Percentiles rank a stretch among this genome's conserved stretches.
Conservation (phyloP, 345 rosid genomes). For the Pistacia atlantica region DNA sequence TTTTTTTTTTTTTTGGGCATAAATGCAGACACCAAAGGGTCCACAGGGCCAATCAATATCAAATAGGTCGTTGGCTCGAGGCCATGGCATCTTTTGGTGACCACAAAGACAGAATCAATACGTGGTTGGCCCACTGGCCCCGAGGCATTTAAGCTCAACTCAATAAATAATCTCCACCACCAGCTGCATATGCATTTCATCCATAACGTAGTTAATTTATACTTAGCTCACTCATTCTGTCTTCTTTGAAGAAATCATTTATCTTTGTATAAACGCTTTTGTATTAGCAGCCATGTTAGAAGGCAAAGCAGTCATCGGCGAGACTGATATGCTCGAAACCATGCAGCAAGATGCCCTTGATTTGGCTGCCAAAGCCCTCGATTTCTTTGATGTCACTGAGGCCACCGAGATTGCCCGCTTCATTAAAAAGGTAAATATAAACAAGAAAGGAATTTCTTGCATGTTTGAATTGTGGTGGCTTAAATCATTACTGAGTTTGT, state of each 20-base stretch:
- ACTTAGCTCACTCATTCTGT: too few species aligned
- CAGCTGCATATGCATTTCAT: too few species aligned
- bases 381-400: slow-evolving; percentile 69
- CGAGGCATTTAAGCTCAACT: background rate
- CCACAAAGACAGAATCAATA: background rate
- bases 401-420: slow-evolving; percentile 71
- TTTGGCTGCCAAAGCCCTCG: slow-evolving; percentile 34
- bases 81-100: slow-evolving; percentile 5
- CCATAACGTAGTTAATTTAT: background rate
- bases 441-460: too few species aligned
- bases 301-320: background rate
- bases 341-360: slow-evolving; percentile 44
- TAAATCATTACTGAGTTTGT: too few species aligned
- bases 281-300: slow-evolving; percentile 57
- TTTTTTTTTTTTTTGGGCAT: background rate
- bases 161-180: background rate
- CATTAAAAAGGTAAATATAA: slow-evolving; percentile 61
- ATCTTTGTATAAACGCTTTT: background rate
- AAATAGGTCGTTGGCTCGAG: background rate
- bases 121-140: too few species aligned
- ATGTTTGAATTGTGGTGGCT: background rate
- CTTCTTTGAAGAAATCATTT: background rate
- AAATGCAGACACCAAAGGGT: background rate
- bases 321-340: too few species aligned
- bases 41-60: background rate